Evolutionary conservation across 129 eudicot genomes (phyloP).

Genomic region (Lactuca sativa): DNA sequence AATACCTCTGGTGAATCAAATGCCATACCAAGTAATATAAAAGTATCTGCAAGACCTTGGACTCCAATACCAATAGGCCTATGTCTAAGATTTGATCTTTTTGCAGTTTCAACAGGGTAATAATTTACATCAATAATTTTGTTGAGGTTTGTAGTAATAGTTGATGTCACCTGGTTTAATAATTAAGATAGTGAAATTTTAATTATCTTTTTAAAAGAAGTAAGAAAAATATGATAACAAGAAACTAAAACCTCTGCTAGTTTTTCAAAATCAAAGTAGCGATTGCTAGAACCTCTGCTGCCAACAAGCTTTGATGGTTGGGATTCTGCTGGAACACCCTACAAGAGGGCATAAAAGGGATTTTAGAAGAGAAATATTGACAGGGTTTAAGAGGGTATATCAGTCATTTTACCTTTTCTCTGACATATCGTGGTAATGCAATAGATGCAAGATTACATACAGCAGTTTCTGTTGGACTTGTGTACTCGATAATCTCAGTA

Average conservation of each 20-base stretch:
- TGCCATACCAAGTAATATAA: constrained; percentile 90
- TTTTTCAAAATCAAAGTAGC: constrained; percentile 89
- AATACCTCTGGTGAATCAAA: constrained; percentile 87
- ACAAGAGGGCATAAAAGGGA: constrained; percentile 22
- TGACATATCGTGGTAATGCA: constrained; percentile 89
- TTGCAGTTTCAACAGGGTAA: constrained; percentile 93
- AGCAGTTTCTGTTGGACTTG: constrained; percentile 97
- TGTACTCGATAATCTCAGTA: constrained; percentile 86
- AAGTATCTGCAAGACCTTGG: constrained; percentile 98
- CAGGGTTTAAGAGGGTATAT: background rate
- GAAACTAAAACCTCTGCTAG: constrained; percentile 73
- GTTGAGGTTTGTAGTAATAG: constrained; percentile 73
- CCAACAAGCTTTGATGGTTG: constrained; percentile 93
- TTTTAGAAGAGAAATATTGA: background rate
- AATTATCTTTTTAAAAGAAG: background rate
- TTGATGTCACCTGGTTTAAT: constrained; percentile 53
- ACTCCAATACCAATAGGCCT: constrained; percentile 95
- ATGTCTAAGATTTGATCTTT: constrained; percentile 68
- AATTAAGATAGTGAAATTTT: background rate
- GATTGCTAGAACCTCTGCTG: constrained; percentile 72
- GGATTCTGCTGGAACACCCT: constrained; percentile 86
- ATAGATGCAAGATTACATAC: constrained; percentile 94
- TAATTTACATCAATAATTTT: constrained; percentile 82
- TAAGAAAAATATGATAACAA: background rate
- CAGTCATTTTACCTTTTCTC: constrained; percentile 65